These are phyloP conservation scores for Imleria badia DNA, from an alignment of 768 basidiomycete genomes.

Conservation along the genomic window DNA sequence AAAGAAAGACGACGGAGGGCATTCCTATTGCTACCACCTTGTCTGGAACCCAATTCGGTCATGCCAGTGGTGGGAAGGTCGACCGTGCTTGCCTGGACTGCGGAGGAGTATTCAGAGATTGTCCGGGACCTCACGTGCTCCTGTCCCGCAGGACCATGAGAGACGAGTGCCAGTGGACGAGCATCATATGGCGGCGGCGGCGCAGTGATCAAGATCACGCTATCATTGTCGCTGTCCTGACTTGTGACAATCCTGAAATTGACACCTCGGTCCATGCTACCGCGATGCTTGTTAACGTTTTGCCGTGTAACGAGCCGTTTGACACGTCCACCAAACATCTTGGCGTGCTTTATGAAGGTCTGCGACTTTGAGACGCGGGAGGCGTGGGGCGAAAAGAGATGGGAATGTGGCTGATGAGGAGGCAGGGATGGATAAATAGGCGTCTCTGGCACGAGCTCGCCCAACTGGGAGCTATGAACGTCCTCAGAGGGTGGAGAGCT, in stretches of 20 bases:
- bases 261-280: constrained; percentile 21
- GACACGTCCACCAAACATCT: constrained; percentile 27
- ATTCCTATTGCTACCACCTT: constrained; percentile 16
- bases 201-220: constrained; percentile 31
- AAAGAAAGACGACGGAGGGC: constrained; percentile 32
- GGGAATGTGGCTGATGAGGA: constrained; percentile 7
- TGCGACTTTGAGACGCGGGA: constrained; percentile 13
- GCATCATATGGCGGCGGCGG: constrained; percentile 28
- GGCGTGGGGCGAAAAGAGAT: background rate
- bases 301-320: constrained; percentile 26
- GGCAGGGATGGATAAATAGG: constrained; percentile 2
- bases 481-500: constrained; percentile 16
- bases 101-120: constrained; percentile 26
- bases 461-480: background rate
- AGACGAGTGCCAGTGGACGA: constrained; percentile 2
- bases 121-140: constrained; percentile 17
- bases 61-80: constrained; percentile 7
- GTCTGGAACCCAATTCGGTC: constrained; percentile 15
- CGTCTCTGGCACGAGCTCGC: constrained; percentile 10
- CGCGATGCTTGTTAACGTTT: constrained; percentile 7
- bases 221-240: constrained; percentile 32
- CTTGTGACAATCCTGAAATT: constrained; percentile 19
- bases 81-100: constrained; percentile 8
- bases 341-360: constrained; percentile 27
- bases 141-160: constrained; percentile 3